Evolutionary conservation across 2,329 filamentous ascomycete genomes (phyloP), one percentile per base, ranked within the genome.

Genomic region (Fusarium poae): DNA sequence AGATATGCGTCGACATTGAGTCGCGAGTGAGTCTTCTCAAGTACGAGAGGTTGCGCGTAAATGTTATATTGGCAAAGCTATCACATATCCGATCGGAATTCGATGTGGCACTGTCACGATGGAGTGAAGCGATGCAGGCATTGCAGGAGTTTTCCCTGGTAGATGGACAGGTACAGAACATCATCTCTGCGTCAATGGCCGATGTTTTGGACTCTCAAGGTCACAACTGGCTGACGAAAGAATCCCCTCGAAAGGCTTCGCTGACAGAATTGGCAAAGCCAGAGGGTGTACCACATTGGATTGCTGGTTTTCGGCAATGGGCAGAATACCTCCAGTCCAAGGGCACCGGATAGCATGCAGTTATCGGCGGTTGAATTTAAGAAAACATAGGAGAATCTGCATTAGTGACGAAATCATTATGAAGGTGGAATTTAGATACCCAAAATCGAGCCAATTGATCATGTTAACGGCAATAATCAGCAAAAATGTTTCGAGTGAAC

Each of bases 81-180:
- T 64, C 64, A 15, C 67, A 70, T 23, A 53, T 64, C 15, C 65
- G 61, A 54, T 70, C 58, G 23, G 67, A 70, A 20, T 49, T 57
- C 18, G 67, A 71, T 25, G 40, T 55, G 32, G 67, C 67, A 23
- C 44, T 70, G 6, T 68, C 67, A n/a, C 54, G 51, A 35, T 70
- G 67, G 67, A 70, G 67, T 32, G 67, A 70, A 32, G 67, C 67
- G 13, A 68, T 70, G 67, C 62, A 70, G 20, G 63, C 67, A 35
- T 40, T 70, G 25, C 67, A 70, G n/a, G 68, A 65, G 20, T 70
- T 70, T 51, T 59, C 58, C 15, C 44, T 70, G 8, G 55, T 70
- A 7, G 65, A 70, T 30, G 67, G 67, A 23, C 64, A 67, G 32
- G 67, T 70, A 16, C 65, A 67, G 9, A 58, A 55, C 20, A 65